Evolutionary conservation across 495 filamentous ascomycete genomes (phyloP), one percentile per base, ranked within the genome.

Genomic region (Copromyces sp.): DNA sequence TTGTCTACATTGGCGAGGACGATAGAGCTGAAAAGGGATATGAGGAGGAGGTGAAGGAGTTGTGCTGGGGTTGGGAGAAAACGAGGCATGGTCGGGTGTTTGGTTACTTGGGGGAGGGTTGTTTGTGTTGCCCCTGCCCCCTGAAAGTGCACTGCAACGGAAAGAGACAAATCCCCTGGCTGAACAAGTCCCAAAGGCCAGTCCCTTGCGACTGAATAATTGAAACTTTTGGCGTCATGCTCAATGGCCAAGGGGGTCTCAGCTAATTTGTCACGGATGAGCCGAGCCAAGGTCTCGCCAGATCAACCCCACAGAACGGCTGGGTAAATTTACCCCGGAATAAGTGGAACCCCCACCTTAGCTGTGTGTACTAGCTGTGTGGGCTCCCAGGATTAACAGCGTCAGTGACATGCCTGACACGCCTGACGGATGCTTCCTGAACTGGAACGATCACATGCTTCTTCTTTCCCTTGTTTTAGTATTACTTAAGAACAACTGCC

Each of bases 1-100:
- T 99, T 99, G 80, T 99, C 95, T 73, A 91, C 90, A 79, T 99
- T 98, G 78, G 88, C 93, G 53, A 72, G 45, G 7, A 69, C 73
- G 1, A 41, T 4, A 9, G 59, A 61, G 6, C 11, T 7, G 12
- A 35, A 14, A 3, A 69, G 44, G 75, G 24, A 17, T 53, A 61
- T 42, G 40, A 70, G 24, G n/a, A 79, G 45, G 32, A 74, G 45
- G 7, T 71, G 17, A 12, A 59, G 12, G 8, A 65, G n/a, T 9
- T 70, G 20, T 11, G 70, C 5, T 37, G 35, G 5, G 11, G 20
- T 20, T 9, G 71, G 9, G 12, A 73, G 35, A 39, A 45, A 9
- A 44, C 20, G 73, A 68, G 14, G 9, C 45, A 59, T 35, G 42
- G 44, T 20, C 29, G 35, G 35, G 35, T 37, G 35, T 37, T 37